Conservation (phyloP, 345 rosid genomes). For the Ceriops decandra region DNA sequence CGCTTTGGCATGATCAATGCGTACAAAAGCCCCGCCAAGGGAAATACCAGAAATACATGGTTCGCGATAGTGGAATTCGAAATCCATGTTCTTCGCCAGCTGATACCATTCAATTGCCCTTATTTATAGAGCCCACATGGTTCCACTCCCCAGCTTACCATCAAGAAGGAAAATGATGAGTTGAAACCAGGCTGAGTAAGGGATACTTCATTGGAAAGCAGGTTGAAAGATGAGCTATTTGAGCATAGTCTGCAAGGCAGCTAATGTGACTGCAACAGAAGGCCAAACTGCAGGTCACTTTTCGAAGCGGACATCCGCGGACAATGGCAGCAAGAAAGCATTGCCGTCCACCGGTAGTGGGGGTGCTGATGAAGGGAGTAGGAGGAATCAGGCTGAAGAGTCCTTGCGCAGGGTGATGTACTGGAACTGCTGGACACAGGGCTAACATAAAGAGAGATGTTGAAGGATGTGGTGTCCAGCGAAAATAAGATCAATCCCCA, state of each 20-base stretch:
- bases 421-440: slow-evolving; percentile 45
- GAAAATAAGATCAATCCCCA: no score
- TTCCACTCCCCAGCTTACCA: background rate
- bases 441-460: background rate
- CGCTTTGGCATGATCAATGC: background rate
- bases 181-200: background rate
- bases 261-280: background rate
- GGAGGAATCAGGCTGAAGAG: slow-evolving; percentile 26
- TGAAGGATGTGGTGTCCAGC: no score
- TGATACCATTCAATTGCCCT: background rate
- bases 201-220: no score
- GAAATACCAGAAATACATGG: slow-evolving; percentile 11
- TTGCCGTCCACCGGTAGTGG: background rate
- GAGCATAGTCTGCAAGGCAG: slow-evolving; percentile 10
- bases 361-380: background rate
- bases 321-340: no score
- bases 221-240: no score
- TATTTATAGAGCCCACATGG: background rate
- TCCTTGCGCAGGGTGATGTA: slow-evolving; percentile 41
- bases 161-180: background rate
- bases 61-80: background rate
- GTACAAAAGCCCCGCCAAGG: slow-evolving; percentile 5
- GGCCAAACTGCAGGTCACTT: background rate
- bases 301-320: slow-evolving; percentile 9
- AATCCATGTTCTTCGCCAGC: background rate